Base-by-base conservation (phyloP, 1,139 yeast species). In the Yarrowia galli region DNA sequence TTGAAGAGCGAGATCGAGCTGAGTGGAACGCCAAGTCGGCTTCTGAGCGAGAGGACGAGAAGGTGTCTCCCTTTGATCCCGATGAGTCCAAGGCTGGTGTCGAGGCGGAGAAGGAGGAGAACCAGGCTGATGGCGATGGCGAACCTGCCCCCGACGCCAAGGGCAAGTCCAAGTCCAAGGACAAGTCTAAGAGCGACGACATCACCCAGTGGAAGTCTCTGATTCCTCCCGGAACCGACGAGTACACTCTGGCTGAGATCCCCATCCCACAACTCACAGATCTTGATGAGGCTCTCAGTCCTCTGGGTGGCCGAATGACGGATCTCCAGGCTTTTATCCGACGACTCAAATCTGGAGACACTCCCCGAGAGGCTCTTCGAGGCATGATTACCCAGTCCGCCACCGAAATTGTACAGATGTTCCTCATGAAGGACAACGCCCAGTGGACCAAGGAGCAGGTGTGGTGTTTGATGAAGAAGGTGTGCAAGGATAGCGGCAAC, bases 221-320 rank as follows among this genome's bases (percentile, higher is more conserved):
- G 36, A 45, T 54, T 22, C 63, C 61, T 10, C 48, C 61, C 3
- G 68, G 67, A 25, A 65, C 70, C 8, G 63, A 66, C 23, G 61
- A 61, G 5, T 22, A 23, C 9, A 69, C 68, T 20, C 69, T 67
- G 15, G 71, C 71, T 4, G 51, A 64, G 9, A 65, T 22, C 4
- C 67, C 63, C 8, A 42, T 51, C 38, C 63, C 63, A 18, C 25
- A 61, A 1, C 56, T 61, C 18, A 36, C 23, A 42, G 71, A 68
- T 9, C 79, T 91, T 48, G 89, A 87, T 45, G 76, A 79, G 2
- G 85, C 89, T 46, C 79, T 93, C 65, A 85, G 80, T 32, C 96
- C 97, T 10, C 79, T 95, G 38, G 99, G 99, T 15, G 99, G 99
- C 51, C 86, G 99, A 71, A 90, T 95, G 93, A 83, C 93, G 68